phyloP scores from a whole-genome alignment of 352 stramenopile species.

The Plasmopara viticola region DNA sequence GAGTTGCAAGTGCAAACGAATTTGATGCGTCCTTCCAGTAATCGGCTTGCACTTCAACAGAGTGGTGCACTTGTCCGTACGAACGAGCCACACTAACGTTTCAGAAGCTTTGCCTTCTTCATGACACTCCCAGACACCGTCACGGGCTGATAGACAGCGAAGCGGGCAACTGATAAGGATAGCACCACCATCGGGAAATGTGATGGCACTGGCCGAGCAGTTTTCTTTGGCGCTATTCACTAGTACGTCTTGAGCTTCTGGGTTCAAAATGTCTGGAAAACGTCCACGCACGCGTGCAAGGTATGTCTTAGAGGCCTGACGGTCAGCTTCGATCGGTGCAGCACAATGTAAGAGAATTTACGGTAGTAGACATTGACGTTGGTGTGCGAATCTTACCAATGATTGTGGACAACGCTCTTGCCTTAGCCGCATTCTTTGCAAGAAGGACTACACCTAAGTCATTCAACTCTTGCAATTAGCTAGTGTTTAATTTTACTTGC shows the following conservation, averaged over 20 bases:
- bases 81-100: constrained; percentile 65
- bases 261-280: constrained; percentile 63
- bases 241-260: constrained; percentile 32
- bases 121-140: constrained; percentile 81
- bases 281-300: constrained; percentile 88
- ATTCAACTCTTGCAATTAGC: neutral
- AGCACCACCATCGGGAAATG: constrained; percentile 40
- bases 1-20: constrained; percentile 94
- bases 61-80: constrained; percentile 58
- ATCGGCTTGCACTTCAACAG: constrained; percentile 90
- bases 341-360: neutral
- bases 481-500: neutral
- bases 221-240: constrained; percentile 31
- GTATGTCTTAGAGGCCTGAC: constrained; percentile 92
- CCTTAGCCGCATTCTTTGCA: constrained; percentile 70
- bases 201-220: constrained; percentile 43
- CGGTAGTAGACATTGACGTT: neutral
- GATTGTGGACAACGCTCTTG: constrained; percentile 58
- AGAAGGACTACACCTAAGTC: constrained; percentile 66
- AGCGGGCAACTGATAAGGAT: constrained; percentile 80
- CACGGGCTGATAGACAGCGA: constrained; percentile 69
- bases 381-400: constrained; percentile 41
- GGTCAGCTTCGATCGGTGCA: constrained; percentile 37
- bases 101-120: constrained; percentile 72
- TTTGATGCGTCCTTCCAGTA: constrained; percentile 96